Base-by-base conservation (phyloP, 2,329 filamentous ascomycete species). In the Colletotrichum sojae region DNA sequence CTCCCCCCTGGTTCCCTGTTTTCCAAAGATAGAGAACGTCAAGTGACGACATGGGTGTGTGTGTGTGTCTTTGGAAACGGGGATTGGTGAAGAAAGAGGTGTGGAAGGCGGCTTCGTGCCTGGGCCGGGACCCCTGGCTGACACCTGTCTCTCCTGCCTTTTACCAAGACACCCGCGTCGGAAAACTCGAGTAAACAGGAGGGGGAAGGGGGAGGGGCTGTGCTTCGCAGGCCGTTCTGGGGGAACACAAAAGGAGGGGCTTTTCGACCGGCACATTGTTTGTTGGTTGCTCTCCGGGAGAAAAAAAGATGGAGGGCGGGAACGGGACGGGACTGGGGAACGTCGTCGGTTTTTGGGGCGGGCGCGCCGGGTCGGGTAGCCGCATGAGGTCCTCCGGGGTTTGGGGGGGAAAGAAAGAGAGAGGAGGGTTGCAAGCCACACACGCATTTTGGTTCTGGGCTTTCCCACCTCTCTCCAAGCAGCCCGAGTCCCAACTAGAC, bases 361-460 rank as follows among this genome's bases (percentile, higher is more conserved):
- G 62, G 25, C 51, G 49, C 8, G 31, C 43, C 62, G 62, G 49
- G 55, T 66, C 66, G 66, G 66, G 43, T 56, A 51, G 66, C 62
- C 18, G 66, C 66, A 69, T 66, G 40, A 27, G 31, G 46, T 51
- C 18, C 27, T 18, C 43, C 22, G 53, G 53, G 20, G 18, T 52
- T n/a, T n/a, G n/a, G 22, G 31, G 46, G 20, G 31, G 15, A 10
- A n/a, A 9, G 31, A 13, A 15, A 15, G 40, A 15, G 40, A n/a
- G 15, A 6, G 5, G 40, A 43, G 13, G 40, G 40, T 15, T n/a
- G 40, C 16, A 43, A 43, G 40, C 40, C 40, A 36, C 31, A 36
- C 31, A 36, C 31, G 40, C 40, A 43, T 13, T 48, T 20, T 48
- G 45, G 45, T 48, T 48, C 15, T 16, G 16, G 15, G 6, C 45